Percentiles rank a stretch among this genome's conserved stretches.
These are phyloP conservation scores for Groenewaldozyma auringiensis DNA, from an alignment of 1,139 yeast species.

Conservation along the genomic window DNA sequence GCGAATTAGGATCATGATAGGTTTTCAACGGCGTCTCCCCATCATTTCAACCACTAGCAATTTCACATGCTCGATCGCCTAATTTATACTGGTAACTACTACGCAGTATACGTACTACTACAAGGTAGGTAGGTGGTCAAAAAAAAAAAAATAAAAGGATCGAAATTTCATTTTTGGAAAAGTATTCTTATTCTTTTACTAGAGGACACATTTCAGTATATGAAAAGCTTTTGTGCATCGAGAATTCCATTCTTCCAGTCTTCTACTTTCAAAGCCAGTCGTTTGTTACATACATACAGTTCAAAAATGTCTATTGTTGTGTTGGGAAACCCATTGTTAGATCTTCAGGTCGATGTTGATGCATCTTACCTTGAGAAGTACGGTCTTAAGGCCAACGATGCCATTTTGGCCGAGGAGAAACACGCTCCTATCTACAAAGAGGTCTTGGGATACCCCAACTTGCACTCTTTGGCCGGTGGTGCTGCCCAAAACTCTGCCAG, in stretches of 20 bases:
- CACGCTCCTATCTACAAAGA: conserved; percentile 80
- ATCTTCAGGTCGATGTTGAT: conserved; percentile 75
- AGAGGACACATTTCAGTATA: too few species aligned
- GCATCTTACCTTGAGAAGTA: conserved; percentile 68
- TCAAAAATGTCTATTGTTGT: conserved; percentile 42
- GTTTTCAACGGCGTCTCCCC: too few species aligned
- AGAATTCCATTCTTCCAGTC: not conserved
- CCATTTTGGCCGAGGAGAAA: conserved; percentile 82
- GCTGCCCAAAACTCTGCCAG: conserved; percentile 99
- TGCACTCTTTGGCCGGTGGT: conserved; percentile 89
- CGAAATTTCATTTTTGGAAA: too few species aligned
- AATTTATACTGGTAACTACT: too few species aligned
- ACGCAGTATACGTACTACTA: too few species aligned
- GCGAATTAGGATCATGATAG: too few species aligned
- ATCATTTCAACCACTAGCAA: too few species aligned
- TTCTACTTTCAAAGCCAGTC: not conserved
- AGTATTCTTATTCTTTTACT: too few species aligned
- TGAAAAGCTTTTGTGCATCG: too few species aligned
- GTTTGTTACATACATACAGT: not conserved
- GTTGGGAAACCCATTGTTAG: conserved; percentile 69
- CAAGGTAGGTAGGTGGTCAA: too few species aligned
- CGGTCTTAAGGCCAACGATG: conserved; percentile 83
- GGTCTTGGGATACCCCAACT: conserved; percentile 51
- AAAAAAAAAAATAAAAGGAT: too few species aligned
- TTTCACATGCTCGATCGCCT: too few species aligned